Percentiles rank a stretch among this genome's conserved stretches.
phyloP scores from a whole-genome alignment of 2,329 filamentous ascomycete genomes.

The Colletotrichum caudatum region DNA sequence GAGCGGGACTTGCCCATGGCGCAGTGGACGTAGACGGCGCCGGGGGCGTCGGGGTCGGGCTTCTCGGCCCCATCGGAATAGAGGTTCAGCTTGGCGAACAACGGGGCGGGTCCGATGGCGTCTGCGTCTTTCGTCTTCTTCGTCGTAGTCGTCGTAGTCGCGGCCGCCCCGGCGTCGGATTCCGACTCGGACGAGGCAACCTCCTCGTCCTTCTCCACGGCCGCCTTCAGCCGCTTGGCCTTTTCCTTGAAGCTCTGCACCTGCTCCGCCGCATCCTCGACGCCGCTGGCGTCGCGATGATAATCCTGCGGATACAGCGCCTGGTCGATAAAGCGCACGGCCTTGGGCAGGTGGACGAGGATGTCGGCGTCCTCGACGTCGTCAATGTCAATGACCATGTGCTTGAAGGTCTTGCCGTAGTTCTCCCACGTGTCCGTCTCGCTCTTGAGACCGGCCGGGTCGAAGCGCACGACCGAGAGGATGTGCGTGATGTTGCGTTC shows the following conservation, averaged over 20 bases:
- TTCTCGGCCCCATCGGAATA: conserved; percentile 30
- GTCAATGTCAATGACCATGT: conserved; percentile 86
- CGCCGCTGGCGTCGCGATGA: background rate
- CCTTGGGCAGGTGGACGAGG: conserved; percentile 80
- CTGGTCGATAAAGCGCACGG: conserved; percentile 85
- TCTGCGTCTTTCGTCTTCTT: conserved; percentile 12
- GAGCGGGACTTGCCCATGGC: conserved; percentile 97
- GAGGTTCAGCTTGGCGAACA: conserved; percentile 30
- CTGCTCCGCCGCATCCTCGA: background rate
- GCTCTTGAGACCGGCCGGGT: conserved; percentile 58
- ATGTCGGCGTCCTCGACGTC: conserved; percentile 92
- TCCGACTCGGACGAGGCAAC: conserved; percentile 3
- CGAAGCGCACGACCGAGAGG: conserved; percentile 80
- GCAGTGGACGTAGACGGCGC: conserved; percentile 74
- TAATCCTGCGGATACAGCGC: conserved; percentile 63
- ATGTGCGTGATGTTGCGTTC: conserved; percentile 88
- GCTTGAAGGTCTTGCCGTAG: conserved; percentile 71
- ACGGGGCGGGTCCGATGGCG: conserved; percentile 31
- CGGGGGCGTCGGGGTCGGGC: conserved; percentile 44
- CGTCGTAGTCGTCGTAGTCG: background rate
- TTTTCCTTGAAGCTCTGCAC: conserved; percentile 29
- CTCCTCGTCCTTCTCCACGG: conserved; percentile 25
- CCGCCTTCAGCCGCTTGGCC: conserved; percentile 21
- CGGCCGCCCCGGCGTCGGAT: background rate
- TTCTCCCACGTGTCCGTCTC: conserved; percentile 64